Base-by-base conservation (phyloP, 208 protist species). In the Trypanosoma boissoni region DNA sequence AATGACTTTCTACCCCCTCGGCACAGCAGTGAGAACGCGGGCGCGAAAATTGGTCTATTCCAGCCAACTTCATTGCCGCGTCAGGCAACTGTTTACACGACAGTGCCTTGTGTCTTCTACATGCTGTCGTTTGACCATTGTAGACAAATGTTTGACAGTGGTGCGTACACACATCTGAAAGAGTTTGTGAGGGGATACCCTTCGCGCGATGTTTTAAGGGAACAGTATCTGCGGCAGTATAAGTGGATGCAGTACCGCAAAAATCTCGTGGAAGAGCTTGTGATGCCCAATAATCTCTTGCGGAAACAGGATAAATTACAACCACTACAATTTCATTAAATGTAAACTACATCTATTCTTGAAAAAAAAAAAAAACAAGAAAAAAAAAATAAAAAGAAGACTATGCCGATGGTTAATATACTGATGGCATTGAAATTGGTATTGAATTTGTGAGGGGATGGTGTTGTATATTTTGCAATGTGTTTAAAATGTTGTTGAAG, bases 151-250 rank as follows among this genome's bases (percentile, higher is more conserved):
- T 62, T 87, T 55, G 54, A 46, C 27, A 64, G 64, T 8, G 29
- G 44, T 20, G 54, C 58, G 2, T 59, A 78, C 20, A 69, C 68
- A 10, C 45, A 73, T 23, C 55, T 87, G 20, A 36, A 53, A 18
- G 80, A 81, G 58, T 83, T 72, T 61, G 58, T 61, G 6, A 87
- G 80, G 29, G 76, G 80, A 42, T 87, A 87, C 27, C 80, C 76
- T 9, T 66, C 80, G 1, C 58, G 79, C 27, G 66, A 74, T 5
- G 73, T 80, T 54, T 36, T 87, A 27, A 64, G 67, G 27, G 54
- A 74, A 2, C 72, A 83, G 45, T 86, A 74, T 62, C 60, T 76
- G 36, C 58, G 65, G 16, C 68, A 81, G 45, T 37, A 64, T 29
- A 60, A 60, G 32, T 86, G 78, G 78, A 2, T 28, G 3, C 18